These are phyloP conservation scores for Camelina laxa DNA, from an alignment of 345 rosid species.

Conservation along the genomic window DNA sequence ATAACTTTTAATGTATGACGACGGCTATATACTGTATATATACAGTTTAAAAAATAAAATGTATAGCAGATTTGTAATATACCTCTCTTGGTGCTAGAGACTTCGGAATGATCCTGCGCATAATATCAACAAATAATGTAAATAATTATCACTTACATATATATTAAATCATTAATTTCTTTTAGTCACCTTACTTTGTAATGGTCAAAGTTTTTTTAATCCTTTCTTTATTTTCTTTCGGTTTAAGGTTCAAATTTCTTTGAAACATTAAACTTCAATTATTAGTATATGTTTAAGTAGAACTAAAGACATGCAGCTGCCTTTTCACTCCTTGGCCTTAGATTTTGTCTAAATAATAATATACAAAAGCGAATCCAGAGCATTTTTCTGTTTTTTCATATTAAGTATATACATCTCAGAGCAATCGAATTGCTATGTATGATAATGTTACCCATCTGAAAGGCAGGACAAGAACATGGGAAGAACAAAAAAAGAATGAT, in stretches of 20 bases:
- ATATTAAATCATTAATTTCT: slow-evolving; percentile 1
- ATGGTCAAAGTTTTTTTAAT: slow-evolving; percentile 29
- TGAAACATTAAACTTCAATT: slow-evolving; percentile 9
- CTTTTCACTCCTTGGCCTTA: background rate
- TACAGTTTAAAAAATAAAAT: background rate
- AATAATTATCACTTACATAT: background rate
- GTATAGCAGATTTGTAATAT: slow-evolving; percentile 14
- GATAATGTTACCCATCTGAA: slow-evolving; percentile 41
- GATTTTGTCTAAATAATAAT: background rate
- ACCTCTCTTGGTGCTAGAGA: slow-evolving; percentile 82
- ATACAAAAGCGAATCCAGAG: slow-evolving; percentile 38
- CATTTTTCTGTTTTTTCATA: background rate
- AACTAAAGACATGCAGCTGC: slow-evolving; percentile 25
- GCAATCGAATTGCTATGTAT: slow-evolving; percentile 27
- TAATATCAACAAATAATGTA: slow-evolving; percentile 23
- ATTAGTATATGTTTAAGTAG: background rate
- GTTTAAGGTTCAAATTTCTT: slow-evolving; percentile 11
- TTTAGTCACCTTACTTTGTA: slow-evolving; percentile 1
- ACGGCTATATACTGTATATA: too few relatives aligned
- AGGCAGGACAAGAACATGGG: slow-evolving; percentile 38
- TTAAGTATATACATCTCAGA: slow-evolving; percentile 18
- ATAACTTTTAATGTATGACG: background rate
- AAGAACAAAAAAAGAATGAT: slow-evolving; percentile 35
- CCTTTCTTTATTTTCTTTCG: background rate
- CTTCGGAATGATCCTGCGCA: slow-evolving; percentile 88